Conservation (phyloP, 768 basidiomycete species). For the Lactarius hengduanensis region DNA sequence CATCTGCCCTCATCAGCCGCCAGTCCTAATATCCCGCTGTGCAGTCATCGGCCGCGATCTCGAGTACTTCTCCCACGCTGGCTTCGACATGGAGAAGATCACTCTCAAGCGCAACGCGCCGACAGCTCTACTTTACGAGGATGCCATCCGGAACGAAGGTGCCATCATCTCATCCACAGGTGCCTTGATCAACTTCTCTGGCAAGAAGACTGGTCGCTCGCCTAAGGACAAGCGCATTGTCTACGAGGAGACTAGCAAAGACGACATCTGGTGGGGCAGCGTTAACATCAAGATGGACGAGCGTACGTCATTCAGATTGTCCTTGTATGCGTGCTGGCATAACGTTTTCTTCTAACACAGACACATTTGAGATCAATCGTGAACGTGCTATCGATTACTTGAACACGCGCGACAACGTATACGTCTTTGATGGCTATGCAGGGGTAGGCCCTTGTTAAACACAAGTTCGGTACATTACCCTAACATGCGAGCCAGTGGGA, state of each 20-base stretch:
- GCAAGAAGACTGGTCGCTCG: constrained; percentile 97
- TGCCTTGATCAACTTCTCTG: constrained; percentile 98
- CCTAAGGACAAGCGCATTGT: constrained; percentile 99
- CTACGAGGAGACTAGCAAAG: constrained; percentile 93
- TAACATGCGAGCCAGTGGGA: constrained; percentile 65
- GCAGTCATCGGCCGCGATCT: constrained; percentile 90
- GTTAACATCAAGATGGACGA: constrained; percentile 99
- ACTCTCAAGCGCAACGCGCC: constrained; percentile 94
- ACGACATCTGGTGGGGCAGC: constrained; percentile 99
- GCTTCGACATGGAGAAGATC: constrained; percentile 98
- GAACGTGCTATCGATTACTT: constrained; percentile 99
- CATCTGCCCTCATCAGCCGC: neutral
- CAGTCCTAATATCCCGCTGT: constrained; percentile 24
- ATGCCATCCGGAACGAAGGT: constrained; percentile 97
- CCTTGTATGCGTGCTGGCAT: constrained; percentile 1
- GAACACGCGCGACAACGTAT: constrained; percentile 97
- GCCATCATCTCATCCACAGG: constrained; percentile 96
- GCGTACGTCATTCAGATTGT: constrained; percentile 50
- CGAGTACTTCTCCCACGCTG: constrained; percentile 97
- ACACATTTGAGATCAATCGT: constrained; percentile 99
- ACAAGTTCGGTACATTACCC: constrained; percentile 9
- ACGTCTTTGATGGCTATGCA: constrained; percentile 95
- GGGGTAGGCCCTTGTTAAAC: constrained; percentile 52
- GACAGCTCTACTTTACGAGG: constrained; percentile 90
- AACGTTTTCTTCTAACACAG: constrained; percentile 36